Evolutionary conservation across 2,329 filamentous ascomycete species (phyloP), one percentile per base, ranked within the genome.

Genomic region (Colletotrichum endophyticum): DNA sequence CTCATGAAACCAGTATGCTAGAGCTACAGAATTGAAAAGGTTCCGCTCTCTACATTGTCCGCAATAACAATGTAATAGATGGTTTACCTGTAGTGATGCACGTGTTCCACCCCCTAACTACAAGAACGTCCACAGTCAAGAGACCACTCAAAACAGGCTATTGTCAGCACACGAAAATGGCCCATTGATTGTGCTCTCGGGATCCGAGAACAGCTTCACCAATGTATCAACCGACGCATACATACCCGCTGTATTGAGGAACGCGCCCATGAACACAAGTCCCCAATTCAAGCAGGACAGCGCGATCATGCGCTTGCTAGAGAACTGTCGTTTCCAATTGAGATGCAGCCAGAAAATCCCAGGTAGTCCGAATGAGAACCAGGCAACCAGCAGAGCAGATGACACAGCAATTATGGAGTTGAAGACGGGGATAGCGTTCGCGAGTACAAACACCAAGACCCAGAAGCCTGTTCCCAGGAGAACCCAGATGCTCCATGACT

Each of bases 391-490:
- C 44, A 53, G 0, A 0, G 44, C 44, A 22, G 44, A 53, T 53
- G 44, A 53, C 44, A 53, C 44, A 22, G 44, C 44, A 53, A 53
- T 53, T 0, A 53, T 53, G 1, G 44, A 53, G 44, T 53, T 53
- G 44, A 53, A 53, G 44, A 53, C 44, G 0, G 44, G 44, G 13
- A 53, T 53, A 25, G 44, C 44, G 44, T 53, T 53, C 6, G 44
- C 44, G 6, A 53, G 44, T 0, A 53, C 11, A 0, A 53, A 53
- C 0, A 53, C 44, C 11, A 53, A 22, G n/a, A 53, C 1, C 44
- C 44, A 53, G n/a, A 53, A 53, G 11, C 44, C 44, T 7, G 44
- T 53, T 25, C 44, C 44, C 2, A 53, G 44, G 11, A 53, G n/a
- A 8, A 53, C 44, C 44, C 44, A 53, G 44, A 53, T 53, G n/a